phyloP scores from a whole-genome alignment of 345 rosid species.

The Eucalyptus dawsonii region DNA sequence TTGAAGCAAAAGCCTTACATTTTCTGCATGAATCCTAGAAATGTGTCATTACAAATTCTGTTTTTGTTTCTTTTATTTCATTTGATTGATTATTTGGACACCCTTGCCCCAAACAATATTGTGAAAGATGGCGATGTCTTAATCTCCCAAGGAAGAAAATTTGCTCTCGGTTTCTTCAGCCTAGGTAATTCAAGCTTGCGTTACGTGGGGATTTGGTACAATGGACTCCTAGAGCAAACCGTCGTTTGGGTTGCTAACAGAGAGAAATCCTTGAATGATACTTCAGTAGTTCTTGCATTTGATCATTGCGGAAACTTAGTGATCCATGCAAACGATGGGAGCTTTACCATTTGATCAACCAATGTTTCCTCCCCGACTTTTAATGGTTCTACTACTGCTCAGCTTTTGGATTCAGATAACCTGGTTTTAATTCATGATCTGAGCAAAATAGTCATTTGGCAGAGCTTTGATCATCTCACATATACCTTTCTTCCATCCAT shows the following conservation, averaged over 20 bases:
- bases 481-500: constrained; percentile 45
- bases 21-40: background rate
- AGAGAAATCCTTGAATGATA: constrained; percentile 28
- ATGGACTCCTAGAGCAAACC: background rate
- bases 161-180: background rate
- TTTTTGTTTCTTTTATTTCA: background rate
- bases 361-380: constrained; percentile 7
- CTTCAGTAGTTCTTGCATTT: constrained; percentile 26
- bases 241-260: constrained; percentile 66
- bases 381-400: constrained; percentile 9
- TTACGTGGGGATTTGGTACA: background rate
- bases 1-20: background rate
- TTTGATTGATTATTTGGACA: background rate
- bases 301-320: constrained; percentile 26
- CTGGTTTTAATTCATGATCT: constrained; percentile 27
- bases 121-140: background rate
- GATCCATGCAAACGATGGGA: constrained; percentile 3
- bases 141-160: background rate
- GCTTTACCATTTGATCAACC: constrained; percentile 32
- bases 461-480: constrained; percentile 63
- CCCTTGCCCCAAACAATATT: background rate
- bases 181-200: background rate
- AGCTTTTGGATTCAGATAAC: constrained; percentile 48
- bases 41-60: background rate
- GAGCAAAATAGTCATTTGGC: constrained; percentile 25